Base-by-base conservation (phyloP, 1,284 basidiomycete species). In the Papiliotrema laurentii region DNA sequence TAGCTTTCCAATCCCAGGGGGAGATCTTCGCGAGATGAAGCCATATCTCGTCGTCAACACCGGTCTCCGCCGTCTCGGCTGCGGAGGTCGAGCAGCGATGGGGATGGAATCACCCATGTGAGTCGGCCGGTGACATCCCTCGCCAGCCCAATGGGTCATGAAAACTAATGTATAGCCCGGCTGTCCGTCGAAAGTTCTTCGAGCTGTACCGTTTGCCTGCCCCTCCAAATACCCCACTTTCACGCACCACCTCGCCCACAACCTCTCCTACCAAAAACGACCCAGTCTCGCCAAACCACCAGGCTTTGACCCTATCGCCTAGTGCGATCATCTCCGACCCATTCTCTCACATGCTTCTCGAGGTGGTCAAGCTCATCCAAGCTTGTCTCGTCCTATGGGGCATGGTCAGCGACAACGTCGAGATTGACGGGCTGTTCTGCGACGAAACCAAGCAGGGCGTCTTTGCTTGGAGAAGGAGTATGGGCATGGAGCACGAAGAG, bases 401-500 rank as follows among this genome's bases (percentile, higher is more conserved):
- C 5, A 41, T 69, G 42, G 66, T 56, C 39, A 56, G 55, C 4
- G 51, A 57, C 25, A 55, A 60, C 16, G 41, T 61, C 26, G 63
- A 64, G 42, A 46, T 67, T 7, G 66, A 72, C 53, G 70, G 70
- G 1, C 45, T 68, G 43, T 70, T 72, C 42, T 72, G 68, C 45
- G 70, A 72, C 50, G 68, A 71, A 56, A 72, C 69, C 4, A 72
- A 72, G 50, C 53, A 58, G n/a, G 68, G 56, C 7, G 58, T 70
- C 10, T 64, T 61, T 33, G 49, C 50, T 22, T 72, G 68, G 68
- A 58, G 69, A 31, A 43, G 51, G 26, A 48, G 53, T 4, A 70
- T 72, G 67, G 69, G 69, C 1, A 67, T 72, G 67, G 69, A 72
- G 50, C 54, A 59, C 40, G 67, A 69, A 44, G 68, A 69, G 34